Base-by-base conservation (phyloP, 805 yeast species). In the Saccharomyces cerevisiae region DNA sequence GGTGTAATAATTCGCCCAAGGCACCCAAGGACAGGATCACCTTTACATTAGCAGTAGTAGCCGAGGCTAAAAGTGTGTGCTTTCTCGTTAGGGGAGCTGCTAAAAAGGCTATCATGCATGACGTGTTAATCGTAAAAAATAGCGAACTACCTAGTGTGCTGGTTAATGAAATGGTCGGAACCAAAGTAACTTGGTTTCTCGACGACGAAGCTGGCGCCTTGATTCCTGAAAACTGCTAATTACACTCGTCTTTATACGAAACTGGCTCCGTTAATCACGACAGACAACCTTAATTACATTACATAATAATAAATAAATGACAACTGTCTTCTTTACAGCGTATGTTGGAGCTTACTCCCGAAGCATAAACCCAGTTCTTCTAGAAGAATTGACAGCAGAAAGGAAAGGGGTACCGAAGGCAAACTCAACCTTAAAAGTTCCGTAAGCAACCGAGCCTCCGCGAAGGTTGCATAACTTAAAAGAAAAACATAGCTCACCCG, bases 21-120 rank as follows among this genome's bases (percentile, higher is more conserved):
- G 96, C 94, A 27, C 96, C 96, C 30, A 84, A 90, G 68, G 82
- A 89, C 76, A 82, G 96, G 75, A 86, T 89, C 72, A 87, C 96
- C 4, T 75, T 89, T 69, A 89, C 96, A 4, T 81, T 87, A 71
- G 89, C 90, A 8, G 83, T 84, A 4, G 76, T 89, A 61, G 76
- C 75, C 54, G 54, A 63, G 9, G 57, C 73, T 28, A 58, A 61
- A 30, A 58, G 63, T 52, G 80, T 89, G 60, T 84, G 87, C 2
- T 89, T 89, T 71, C 89, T 88, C 49, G 96, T 96, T 14, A 89
- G 87, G 68, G 96, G 96, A 53, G 84, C 85, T 9, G 83, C 85
- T 47, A 89, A 89, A 72, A 86, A 88, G 13, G 78, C 82, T 0
- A 76, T 87, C 51, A 74, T 89, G 64, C 78, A 78, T 62, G 77